Conservation (phyloP, 2,329 filamentous ascomycete genomes). For the Hypoxylon sp. region DNA sequence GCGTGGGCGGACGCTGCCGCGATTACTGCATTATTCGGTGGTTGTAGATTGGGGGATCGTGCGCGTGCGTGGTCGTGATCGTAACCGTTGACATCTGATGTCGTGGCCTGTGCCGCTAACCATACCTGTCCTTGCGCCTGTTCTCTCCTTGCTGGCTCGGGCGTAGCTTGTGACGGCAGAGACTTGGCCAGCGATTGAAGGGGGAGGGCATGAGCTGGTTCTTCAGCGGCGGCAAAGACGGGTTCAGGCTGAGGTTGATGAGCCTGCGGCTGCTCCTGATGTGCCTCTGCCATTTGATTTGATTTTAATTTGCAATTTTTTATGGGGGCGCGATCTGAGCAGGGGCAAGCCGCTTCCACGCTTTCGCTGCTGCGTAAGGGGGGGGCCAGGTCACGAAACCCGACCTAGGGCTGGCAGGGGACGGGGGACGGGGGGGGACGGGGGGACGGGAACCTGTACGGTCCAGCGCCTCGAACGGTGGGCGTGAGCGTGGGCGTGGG, state of each 20-base stretch:
- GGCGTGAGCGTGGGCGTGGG: conserved; percentile 12
- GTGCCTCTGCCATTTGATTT: conserved; percentile 49
- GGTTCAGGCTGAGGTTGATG: conserved; percentile 46
- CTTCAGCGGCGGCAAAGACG: conserved; percentile 45
- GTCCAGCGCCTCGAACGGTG: conserved; percentile 35
- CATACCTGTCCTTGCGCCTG: conserved; percentile 39
- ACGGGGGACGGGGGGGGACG: conserved; percentile 44
- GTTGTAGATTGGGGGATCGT: conserved; percentile 37
- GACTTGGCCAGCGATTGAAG: conserved; percentile 31
- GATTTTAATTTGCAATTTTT: conserved; percentile 49
- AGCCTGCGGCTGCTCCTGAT: conserved; percentile 48
- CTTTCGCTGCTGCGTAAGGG: conserved; percentile 41
- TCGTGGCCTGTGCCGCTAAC: conserved; percentile 35
- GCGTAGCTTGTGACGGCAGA: conserved; percentile 41
- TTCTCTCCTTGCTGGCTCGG: conserved; percentile 37
- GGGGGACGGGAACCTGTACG: conserved; percentile 24
- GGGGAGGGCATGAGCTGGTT: conserved; percentile 44
- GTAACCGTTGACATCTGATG: conserved; percentile 39
- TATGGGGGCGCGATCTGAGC: conserved; percentile 47
- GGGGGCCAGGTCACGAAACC: conserved; percentile 44
- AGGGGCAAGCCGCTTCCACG: conserved; percentile 44
- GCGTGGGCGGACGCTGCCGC: conserved; percentile 37
- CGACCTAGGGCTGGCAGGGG: conserved; percentile 43
- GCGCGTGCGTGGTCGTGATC: conserved; percentile 37
- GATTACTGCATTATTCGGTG: conserved; percentile 39